phyloP scores from a whole-genome alignment of 2,329 filamentous ascomycete species.

The Dothistroma septosporum region DNA sequence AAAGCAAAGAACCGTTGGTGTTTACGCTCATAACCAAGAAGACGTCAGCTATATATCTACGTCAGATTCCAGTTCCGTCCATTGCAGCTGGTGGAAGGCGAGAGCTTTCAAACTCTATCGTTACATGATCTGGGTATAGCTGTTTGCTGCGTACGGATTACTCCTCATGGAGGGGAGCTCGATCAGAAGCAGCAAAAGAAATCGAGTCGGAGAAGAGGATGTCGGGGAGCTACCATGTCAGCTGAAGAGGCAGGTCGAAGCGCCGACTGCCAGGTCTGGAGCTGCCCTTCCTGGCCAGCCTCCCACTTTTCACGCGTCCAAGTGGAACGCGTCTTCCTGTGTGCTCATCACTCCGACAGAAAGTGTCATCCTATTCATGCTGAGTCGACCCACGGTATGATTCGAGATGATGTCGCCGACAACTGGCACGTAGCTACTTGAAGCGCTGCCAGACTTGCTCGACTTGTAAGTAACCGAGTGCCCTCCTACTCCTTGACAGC shows the following conservation, averaged over 20 bases:
- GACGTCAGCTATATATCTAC: conserved; percentile 15
- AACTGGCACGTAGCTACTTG: not conserved
- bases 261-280: conserved; percentile 5
- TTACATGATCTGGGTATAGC: conserved; percentile 10
- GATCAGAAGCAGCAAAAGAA: not conserved
- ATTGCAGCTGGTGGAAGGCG: conserved; percentile 1
- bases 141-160: not conserved
- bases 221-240: conserved; percentile 4
- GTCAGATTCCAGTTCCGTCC: conserved; percentile 8
- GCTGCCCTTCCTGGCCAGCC: conserved; percentile 1
- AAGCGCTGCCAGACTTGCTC: not conserved
- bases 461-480: not conserved
- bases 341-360: conserved; percentile 1
- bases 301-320: conserved; percentile 3
- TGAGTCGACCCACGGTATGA: not conserved
- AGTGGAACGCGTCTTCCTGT: conserved; percentile 3
- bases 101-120: conserved; percentile 19
- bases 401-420: not conserved
- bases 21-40: not conserved
- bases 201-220: conserved; percentile 7
- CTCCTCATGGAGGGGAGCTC: conserved; percentile 5
- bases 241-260: conserved; percentile 14
- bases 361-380: not conserved
- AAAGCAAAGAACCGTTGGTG: not conserved
- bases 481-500: not conserved